Conservation (phyloP, 345 rosid species). For the Eucalyptus shirleyi region DNA sequence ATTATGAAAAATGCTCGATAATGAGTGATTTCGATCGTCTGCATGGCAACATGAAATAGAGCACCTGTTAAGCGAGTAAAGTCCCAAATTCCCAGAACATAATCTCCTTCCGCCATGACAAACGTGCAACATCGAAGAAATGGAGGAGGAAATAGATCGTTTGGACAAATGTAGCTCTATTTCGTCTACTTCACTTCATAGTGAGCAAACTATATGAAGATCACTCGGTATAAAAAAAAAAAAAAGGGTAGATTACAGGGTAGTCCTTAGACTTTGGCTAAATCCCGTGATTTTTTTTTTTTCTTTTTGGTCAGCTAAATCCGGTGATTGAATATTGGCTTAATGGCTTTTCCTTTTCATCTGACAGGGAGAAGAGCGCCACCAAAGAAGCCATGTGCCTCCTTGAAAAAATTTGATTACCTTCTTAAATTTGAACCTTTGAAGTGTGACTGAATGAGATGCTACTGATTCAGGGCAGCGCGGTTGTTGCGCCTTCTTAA, state of each 20-base stretch:
- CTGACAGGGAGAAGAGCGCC: constrained; percentile 91
- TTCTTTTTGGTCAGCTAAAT: no score
- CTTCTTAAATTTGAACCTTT: neutral
- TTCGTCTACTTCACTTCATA: no score
- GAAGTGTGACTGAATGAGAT: neutral
- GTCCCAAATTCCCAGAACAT: neutral
- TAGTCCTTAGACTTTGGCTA: no score
- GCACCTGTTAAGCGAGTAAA: neutral
- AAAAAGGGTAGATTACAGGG: no score
- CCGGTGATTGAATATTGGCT: neutral
- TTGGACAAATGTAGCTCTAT: no score
- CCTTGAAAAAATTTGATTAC: constrained; percentile 39
- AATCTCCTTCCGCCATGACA: neutral
- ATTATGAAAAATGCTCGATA: neutral
- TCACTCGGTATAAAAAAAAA: no score
- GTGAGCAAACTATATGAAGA: no score
- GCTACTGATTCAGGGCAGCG: neutral
- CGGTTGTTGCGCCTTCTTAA: no score
- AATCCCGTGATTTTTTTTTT: neutral
- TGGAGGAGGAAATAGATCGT: no score
- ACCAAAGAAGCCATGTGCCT: constrained; percentile 71
- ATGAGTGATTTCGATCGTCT: neutral
- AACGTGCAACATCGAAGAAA: neutral
- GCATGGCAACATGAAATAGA: neutral
- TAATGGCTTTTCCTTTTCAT: neutral